Evolutionary conservation across 805 yeast species (phyloP).

Genomic region (Nakazawaea wyomingensis): DNA sequence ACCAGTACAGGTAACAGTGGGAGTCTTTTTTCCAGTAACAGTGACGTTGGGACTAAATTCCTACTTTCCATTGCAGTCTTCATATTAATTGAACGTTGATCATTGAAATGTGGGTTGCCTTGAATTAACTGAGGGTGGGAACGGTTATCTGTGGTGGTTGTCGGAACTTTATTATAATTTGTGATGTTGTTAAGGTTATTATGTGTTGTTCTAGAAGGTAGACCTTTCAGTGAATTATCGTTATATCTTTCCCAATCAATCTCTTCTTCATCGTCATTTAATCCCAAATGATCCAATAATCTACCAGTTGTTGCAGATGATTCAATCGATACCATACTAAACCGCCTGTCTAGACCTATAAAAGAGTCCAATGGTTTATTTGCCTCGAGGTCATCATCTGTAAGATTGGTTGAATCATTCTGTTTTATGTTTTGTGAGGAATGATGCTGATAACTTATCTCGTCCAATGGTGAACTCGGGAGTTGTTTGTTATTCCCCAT

Average conservation of each 20-base stretch:
- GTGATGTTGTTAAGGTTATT: too few relatives aligned
- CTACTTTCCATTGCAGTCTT: neutral
- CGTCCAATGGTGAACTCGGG: conserved; percentile 9
- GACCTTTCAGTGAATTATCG: too few relatives aligned
- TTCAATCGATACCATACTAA: conserved; percentile 22
- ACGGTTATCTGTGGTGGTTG: too few relatives aligned
- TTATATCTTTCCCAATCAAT: conserved; percentile 8
- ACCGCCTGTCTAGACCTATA: conserved; percentile 12
- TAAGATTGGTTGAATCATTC: neutral
- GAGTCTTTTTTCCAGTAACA: conserved; percentile 1
- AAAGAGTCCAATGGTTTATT: conserved; percentile 2
- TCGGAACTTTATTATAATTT: too few relatives aligned
- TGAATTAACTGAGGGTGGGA: too few relatives aligned
- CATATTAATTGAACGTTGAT: neutral
- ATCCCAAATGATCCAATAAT: conserved; percentile 26
- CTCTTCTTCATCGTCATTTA: conserved; percentile 25
- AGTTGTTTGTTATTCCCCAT: conserved; percentile 2
- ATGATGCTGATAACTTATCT: conserved; percentile 6
- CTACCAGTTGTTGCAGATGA: conserved; percentile 26
- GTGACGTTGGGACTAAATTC: neutral
- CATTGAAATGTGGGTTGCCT: neutral
- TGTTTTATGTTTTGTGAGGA: neutral
- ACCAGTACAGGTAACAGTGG: conserved; percentile 1
- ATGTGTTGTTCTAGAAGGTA: too few relatives aligned
- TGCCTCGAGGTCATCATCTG: neutral